Evolutionary conservation across 257 asterid genomes (phyloP).

Genomic region (Jaltomata sinuosa): DNA sequence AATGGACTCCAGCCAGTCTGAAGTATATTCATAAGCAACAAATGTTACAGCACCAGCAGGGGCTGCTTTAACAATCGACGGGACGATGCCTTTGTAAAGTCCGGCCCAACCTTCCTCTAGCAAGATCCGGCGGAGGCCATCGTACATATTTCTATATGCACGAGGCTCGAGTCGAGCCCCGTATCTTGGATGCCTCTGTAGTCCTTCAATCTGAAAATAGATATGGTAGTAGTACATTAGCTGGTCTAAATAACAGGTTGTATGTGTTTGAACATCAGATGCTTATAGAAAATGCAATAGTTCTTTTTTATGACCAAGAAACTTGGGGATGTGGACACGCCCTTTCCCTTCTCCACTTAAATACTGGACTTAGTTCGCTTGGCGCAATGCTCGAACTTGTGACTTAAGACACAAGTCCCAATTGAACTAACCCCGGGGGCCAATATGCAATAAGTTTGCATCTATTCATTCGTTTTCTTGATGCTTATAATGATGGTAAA

Average conservation of each 20-base stretch:
- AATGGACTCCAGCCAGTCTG: slow-evolving; percentile 64
- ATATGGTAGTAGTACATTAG: not conserved
- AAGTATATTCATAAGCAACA: slow-evolving; percentile 67
- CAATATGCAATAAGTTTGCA: not conserved
- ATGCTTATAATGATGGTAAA: not conserved
- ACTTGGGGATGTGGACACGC: not conserved
- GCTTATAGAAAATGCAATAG: not conserved
- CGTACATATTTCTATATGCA: slow-evolving; percentile 64
- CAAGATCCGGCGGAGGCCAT: slow-evolving; percentile 50
- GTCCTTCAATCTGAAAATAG: slow-evolving; percentile 61
- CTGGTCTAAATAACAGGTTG: not conserved
- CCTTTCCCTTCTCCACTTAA: not conserved
- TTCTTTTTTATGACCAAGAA: not conserved
- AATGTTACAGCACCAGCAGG: slow-evolving; percentile 96
- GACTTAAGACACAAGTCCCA: not conserved
- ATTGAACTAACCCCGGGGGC: not conserved
- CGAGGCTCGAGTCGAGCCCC: slow-evolving; percentile 78
- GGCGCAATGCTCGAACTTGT: not conserved
- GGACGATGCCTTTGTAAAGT: slow-evolving; percentile 86
- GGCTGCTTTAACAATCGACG: slow-evolving; percentile 86
- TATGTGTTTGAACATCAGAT: not conserved
- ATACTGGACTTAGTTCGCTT: not conserved
- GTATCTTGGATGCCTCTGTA: slow-evolving; percentile 68
- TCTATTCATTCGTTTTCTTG: not conserved
- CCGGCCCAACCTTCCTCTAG: slow-evolving; percentile 69